Percentiles rank a stretch among this genome's conserved stretches.
Conservation (phyloP, 2,329 filamentous ascomycete genomes). For the Fonsecaea pugnacius region DNA sequence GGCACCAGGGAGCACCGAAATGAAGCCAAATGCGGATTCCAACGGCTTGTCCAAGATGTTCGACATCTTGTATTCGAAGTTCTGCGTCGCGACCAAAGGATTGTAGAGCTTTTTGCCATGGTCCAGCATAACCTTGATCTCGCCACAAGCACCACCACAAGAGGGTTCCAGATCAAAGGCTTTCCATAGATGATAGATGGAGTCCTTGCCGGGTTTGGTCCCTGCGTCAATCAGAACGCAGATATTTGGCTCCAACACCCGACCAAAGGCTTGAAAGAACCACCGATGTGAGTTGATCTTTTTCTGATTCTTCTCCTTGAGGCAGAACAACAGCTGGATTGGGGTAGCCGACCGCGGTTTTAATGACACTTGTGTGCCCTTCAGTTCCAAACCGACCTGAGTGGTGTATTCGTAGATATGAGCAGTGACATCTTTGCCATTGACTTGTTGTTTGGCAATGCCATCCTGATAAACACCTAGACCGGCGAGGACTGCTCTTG, state of each 20-base stretch:
- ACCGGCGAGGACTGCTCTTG: conserved; percentile 83
- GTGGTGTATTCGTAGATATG: conserved; percentile 85
- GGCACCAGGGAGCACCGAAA: conserved; percentile 92
- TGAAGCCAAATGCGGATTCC: conserved; percentile 97
- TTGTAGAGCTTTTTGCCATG: conserved; percentile 87
- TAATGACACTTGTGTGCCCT: conserved; percentile 83
- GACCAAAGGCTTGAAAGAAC: conserved; percentile 98
- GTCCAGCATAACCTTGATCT: conserved; percentile 97
- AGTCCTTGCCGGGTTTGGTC: conserved; percentile 90
- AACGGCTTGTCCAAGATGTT: conserved; percentile 98
- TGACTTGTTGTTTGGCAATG: conserved; percentile 97
- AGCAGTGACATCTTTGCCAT: conserved; percentile 91
- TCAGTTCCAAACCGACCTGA: conserved; percentile 74
- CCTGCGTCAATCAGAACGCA: conserved; percentile 95
- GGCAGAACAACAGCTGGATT: conserved; percentile 94
- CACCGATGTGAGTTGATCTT: conserved; percentile 99
- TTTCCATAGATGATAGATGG: conserved; percentile 98
- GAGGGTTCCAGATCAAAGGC: conserved; percentile 97
- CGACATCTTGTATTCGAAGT: conserved; percentile 99
- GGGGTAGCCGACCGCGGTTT: conserved; percentile 82
- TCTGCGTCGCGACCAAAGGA: conserved; percentile 91
- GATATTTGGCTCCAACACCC: conserved; percentile 90
- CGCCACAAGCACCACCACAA: conserved; percentile 95
- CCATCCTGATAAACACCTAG: conserved; percentile 98
- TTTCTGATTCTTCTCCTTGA: conserved; percentile 99